A percentile compares a stretch with the other conserved stretches of the same genome.
phyloP scores from a whole-genome alignment of 768 basidiomycete species.

The Agaricus blazei region DNA sequence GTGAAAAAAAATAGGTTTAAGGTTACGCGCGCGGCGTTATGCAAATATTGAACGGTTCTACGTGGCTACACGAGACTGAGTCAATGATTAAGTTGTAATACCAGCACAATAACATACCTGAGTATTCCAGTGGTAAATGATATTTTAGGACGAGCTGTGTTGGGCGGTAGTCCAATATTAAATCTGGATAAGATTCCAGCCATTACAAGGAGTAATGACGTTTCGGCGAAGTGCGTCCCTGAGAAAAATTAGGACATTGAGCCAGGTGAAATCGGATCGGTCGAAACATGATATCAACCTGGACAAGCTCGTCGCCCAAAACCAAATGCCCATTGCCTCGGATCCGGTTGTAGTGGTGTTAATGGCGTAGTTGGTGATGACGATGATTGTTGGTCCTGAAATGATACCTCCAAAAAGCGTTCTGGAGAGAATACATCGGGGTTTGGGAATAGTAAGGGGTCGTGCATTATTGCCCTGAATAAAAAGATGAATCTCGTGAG shows the following conservation, averaged over 20 bases:
- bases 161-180: constrained; percentile 5
- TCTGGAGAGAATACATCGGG: constrained; percentile 17
- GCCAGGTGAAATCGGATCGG: not conserved
- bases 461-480: constrained; percentile 24
- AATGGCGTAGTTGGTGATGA: no score
- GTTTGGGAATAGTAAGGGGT: constrained; percentile 15
- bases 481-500: not conserved
- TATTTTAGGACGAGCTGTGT: not conserved
- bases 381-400: no score
- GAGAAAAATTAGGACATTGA: no score
- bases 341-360: constrained; percentile 12
- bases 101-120: not conserved
- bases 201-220: constrained; percentile 15
- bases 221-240: constrained; percentile 18
- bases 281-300: constrained; percentile 7
- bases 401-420: constrained; percentile 11
- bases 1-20: not conserved
- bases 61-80: constrained; percentile 8
- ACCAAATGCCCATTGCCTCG: constrained; percentile 17
- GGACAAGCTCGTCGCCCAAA: constrained; percentile 19
- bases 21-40: not conserved
- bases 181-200: constrained; percentile 12
- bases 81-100: not conserved
- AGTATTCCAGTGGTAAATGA: constrained; percentile 15
- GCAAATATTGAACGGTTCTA: constrained; percentile 14